Base-by-base conservation (phyloP, 2,329 filamentous ascomycete species). In the Scolecobasidium constrictum region DNA sequence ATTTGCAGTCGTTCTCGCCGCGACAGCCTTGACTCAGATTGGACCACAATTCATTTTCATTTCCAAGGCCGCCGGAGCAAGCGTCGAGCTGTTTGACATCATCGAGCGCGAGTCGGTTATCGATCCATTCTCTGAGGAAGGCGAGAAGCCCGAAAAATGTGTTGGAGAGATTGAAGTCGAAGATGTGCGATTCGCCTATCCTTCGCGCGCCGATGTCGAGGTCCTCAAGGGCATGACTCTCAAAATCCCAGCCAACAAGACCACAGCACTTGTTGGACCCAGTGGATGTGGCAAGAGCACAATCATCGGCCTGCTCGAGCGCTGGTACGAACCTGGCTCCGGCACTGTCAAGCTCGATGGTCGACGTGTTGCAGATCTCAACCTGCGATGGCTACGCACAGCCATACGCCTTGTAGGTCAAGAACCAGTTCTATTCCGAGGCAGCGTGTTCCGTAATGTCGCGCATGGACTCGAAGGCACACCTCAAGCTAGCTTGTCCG, bases 401-500 rank as follows among this genome's bases (percentile, higher is more conserved):
- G 53, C 53, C 40, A 59, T 64, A 36, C 56, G 57, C 33, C 51
- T 62, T 2, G 71, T 74, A 3, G 68, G 69, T 35, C 71, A 74
- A 49, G 69, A 74, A 39, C 67, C 71, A 2, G 65, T 63, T 9
- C 58, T 75, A 7, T 56, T 74, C 3, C 64, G 71, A 43, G 61
- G 69, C 3, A 71, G 69, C 0, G 66, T 75, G 5, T 49, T 73
- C 9, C 69, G 74, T 38, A 74, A 74, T 42, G 69, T 75, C 28
- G 40, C 40, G 11, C 33, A 31, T 17, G 7, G 66, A 65, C 17
- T 50, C 48, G 22, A 52, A 53, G 20, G 56, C 53, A 18, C 59
- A 53, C 3, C 41, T 48, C n/a, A 43, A 50, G 4, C 42, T 49
- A 13, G 50, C 39, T 15, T 50, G 53, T 7, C 23, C 44, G 50